Evolutionary conservation across 805 yeast species (phyloP).

Genomic region (Kregervanrija delftensis): DNA sequence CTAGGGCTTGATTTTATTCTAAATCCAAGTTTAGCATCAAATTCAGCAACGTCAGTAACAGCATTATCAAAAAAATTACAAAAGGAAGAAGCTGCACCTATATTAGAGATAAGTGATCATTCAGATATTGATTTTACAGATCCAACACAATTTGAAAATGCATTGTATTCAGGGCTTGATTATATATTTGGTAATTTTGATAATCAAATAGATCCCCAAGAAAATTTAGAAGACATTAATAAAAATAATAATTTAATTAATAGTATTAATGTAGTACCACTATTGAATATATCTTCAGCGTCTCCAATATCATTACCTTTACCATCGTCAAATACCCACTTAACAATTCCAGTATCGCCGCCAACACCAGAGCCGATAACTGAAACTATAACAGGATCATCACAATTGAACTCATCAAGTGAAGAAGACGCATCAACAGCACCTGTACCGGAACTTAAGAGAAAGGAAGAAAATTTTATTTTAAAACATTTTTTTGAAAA

Average conservation of each 20-base stretch:
- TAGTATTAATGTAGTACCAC: no score
- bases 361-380: not conserved
- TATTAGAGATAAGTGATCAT: not conserved
- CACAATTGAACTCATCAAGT: not conserved
- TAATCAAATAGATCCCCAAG: slow-evolving; percentile 1
- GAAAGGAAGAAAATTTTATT: slow-evolving; percentile 46
- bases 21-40: not conserved
- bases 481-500: slow-evolving; percentile 49
- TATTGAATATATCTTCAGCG: no score
- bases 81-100: not conserved
- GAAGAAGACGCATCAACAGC: not conserved
- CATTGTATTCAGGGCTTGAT: slow-evolving; percentile 26
- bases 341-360: not conserved
- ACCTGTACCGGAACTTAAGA: slow-evolving; percentile 4
- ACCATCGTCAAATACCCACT: not conserved
- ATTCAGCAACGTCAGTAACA: not conserved
- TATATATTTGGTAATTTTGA: slow-evolving; percentile 19
- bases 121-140: slow-evolving; percentile 15
- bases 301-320: not conserved
- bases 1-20: no score
- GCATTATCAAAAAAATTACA: not conserved
- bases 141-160: slow-evolving; percentile 24
- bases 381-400: not conserved
- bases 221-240: no score
- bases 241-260: no score